phyloP scores from a whole-genome alignment of 208 protist species.

The Strigomonas galati region DNA sequence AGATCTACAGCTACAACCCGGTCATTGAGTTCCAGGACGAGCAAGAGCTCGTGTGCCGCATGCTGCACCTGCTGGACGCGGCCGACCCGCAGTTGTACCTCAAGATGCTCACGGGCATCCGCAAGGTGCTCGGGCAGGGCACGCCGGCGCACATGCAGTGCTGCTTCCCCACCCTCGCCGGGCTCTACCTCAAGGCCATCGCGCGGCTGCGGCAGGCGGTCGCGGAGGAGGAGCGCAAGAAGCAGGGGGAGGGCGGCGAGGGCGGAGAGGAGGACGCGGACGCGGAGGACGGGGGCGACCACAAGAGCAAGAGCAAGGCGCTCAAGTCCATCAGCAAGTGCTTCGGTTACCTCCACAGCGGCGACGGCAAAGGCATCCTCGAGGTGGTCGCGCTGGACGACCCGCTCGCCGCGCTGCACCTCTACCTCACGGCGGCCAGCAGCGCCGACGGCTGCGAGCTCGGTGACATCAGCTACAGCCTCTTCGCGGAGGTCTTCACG shows the following conservation, averaged over 20 bases:
- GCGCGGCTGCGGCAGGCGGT: conserved; percentile 4
- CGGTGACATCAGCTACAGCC: conserved; percentile 83
- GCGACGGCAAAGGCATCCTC: conserved; percentile 76
- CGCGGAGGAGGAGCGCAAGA: neutral
- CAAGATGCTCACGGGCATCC: conserved; percentile 87
- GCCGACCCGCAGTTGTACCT: conserved; percentile 72
- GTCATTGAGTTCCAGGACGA: conserved; percentile 89
- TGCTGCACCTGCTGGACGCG: conserved; percentile 84
- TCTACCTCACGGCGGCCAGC: conserved; percentile 84
- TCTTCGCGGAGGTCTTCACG: conserved; percentile 86
- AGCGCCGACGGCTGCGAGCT: conserved; percentile 79
- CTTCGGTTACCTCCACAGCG: conserved; percentile 49
- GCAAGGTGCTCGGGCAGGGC: conserved; percentile 68
- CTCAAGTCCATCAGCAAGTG: conserved; percentile 29
- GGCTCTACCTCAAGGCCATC: conserved; percentile 2
- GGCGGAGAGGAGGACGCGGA: conserved; percentile 4
- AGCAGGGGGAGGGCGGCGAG: conserved; percentile 2
- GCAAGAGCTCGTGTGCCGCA: conserved; percentile 87
- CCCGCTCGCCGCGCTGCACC: conserved; percentile 56
- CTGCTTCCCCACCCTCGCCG: neutral
- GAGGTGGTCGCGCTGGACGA: conserved; percentile 51
- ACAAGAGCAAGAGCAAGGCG: conserved; percentile 9
- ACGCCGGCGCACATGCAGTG: neutral
- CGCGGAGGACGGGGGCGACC: neutral
- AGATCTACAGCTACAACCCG: conserved; percentile 44